Evolutionary conservation across 345 rosid species (phyloP).

Genomic region (Psidium friedrichsthalianum): DNA sequence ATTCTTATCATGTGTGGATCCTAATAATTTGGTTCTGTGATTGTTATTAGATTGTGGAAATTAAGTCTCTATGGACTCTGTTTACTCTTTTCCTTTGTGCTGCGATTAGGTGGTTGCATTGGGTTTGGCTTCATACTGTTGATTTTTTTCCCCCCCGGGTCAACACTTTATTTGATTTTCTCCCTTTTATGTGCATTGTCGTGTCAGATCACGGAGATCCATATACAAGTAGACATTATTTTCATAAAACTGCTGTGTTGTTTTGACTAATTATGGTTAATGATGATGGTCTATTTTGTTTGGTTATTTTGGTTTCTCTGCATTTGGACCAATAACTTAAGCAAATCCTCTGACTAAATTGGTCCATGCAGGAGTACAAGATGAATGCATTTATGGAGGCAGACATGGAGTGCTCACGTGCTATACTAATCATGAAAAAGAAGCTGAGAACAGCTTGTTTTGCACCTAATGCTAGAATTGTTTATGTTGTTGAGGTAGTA

Average conservation of each 20-base stretch:
- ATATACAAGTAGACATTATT: background rate
- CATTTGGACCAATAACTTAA: background rate
- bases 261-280: background rate
- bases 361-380: slow-evolving; percentile 57
- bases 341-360: background rate
- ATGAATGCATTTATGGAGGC: slow-evolving; percentile 84
- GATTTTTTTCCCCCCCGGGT: background rate
- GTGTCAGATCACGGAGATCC: background rate
- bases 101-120: background rate
- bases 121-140: background rate
- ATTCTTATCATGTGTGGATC: background rate
- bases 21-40: background rate
- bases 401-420: slow-evolving; percentile 40
- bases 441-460: slow-evolving; percentile 79
- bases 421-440: too few species aligned
- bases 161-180: background rate
- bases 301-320: background rate
- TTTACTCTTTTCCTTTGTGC: background rate
- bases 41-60: background rate
- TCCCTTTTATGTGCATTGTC: background rate
- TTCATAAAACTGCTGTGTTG: background rate
- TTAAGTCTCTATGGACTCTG: background rate
- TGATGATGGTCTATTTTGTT: background rate
- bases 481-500: slow-evolving; percentile 63
- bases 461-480: slow-evolving; percentile 62